These are phyloP conservation scores for Thelephora terrestris DNA, from an alignment of 1,284 basidiomycete genomes.

Conservation along the genomic window DNA sequence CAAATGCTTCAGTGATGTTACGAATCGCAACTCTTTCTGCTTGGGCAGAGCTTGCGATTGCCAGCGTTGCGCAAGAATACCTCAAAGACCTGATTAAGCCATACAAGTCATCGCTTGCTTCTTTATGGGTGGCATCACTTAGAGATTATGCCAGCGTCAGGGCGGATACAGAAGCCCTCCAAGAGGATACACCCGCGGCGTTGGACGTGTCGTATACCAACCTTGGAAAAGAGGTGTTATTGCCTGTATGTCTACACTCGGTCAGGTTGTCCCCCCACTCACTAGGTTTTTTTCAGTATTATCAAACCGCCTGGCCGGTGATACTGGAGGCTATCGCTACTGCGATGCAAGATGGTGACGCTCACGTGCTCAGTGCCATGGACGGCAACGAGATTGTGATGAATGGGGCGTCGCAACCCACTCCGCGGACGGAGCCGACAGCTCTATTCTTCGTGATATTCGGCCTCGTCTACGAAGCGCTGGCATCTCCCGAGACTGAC, in stretches of 20 bases:
- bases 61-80: slow-evolving; percentile 68
- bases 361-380: slow-evolving; percentile 69
- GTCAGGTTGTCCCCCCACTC: background rate
- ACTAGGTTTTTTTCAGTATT: slow-evolving; percentile 62
- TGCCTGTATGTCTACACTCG: slow-evolving; percentile 55
- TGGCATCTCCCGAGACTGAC: slow-evolving; percentile 47
- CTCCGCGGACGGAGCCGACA: slow-evolving; percentile 59
- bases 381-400: slow-evolving; percentile 49
- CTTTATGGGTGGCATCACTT: slow-evolving; percentile 83
- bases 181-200: slow-evolving; percentile 53
- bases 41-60: slow-evolving; percentile 90
- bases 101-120: slow-evolving; percentile 64
- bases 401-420: slow-evolving; percentile 17
- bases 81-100: slow-evolving; percentile 79
- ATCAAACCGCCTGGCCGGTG: slow-evolving; percentile 72
- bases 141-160: slow-evolving; percentile 89
- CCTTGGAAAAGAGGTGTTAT: slow-evolving; percentile 80
- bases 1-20: slow-evolving; percentile 93
- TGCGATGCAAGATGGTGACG: slow-evolving; percentile 65
- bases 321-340: slow-evolving; percentile 85
- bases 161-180: slow-evolving; percentile 78
- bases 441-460: slow-evolving; percentile 86
- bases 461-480: slow-evolving; percentile 86
- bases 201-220: slow-evolving; percentile 81
- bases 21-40: slow-evolving; percentile 90